Evolutionary conservation across 2,329 filamentous ascomycete genomes (phyloP), one percentile per base, ranked within the genome.

Genomic region (Grosmannia penicillata): DNA sequence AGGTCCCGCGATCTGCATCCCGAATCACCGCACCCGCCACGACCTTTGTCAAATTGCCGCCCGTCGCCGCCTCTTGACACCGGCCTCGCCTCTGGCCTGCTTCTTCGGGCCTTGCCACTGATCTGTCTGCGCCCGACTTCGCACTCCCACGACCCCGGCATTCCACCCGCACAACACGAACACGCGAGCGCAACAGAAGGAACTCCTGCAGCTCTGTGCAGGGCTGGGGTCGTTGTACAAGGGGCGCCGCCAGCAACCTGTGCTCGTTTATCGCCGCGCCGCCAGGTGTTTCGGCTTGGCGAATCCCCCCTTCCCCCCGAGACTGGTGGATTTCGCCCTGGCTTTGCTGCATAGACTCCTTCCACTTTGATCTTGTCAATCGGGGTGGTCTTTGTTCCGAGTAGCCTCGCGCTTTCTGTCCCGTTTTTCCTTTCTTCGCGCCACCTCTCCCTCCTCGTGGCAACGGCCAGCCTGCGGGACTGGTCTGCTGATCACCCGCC

Each of bases 401-500:
- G 21, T 37, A n/a, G 17, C n/a, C 22, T 29, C 25, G 25, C 21
- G 18, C 19, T 36, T 15, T 27, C 13, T 34, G n/a, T 25, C 26
- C 34, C 22, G 13, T 17, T 24, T 33, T 14, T 29, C 8, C n/a
- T n/a, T 11, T 25, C 25, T 30, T 15, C 11, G n/a, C n/a, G n/a
- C n/a, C n/a, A n/a, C 28, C 8, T 13, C 15, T 24, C n/a, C 19
- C 15, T 26, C 22, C 27, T 27, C 18, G 62, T 60, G 66, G 66
- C 59, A 60, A 61, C 66, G 66, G 66, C 66, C 69, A 62, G 69
- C 72, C 69, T 62, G 55, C 14, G 57, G 66, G 70, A 70, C 70
- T 72, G 68, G 69, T 64, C 68, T 37, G 36, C 68, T 66, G 64
- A 60, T 60, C 53, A 31, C 7, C 37, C 59, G 58, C 60, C 60